Conservation (phyloP, 352 stramenopile genomes). For the Aphanomyces invadans region DNA sequence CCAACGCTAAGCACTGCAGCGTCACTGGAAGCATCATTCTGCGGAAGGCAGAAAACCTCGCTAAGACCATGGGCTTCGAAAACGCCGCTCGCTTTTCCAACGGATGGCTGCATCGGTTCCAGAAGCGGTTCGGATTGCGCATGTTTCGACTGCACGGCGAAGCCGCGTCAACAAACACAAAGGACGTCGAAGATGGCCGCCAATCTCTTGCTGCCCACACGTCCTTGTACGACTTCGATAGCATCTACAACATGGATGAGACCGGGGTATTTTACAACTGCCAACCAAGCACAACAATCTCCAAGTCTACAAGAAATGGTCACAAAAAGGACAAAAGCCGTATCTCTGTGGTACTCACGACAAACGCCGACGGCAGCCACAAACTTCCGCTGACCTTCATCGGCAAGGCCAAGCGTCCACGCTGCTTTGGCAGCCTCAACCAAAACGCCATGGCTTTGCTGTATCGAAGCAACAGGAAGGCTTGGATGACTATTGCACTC, state of each 20-base stretch:
- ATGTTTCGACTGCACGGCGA: constrained; percentile 11
- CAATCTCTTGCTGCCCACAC: not conserved
- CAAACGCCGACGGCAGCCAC: constrained; percentile 35
- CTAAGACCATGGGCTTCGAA: not conserved
- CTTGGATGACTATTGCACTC: constrained; percentile 32
- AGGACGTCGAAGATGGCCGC: not conserved
- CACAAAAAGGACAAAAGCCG: constrained; percentile 28
- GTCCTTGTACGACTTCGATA: not conserved
- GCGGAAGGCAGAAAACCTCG: not conserved
- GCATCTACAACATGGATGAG: constrained; percentile 14
- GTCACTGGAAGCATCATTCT: not conserved
- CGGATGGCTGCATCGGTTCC: constrained; percentile 7
- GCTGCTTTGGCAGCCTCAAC: constrained; percentile 27
- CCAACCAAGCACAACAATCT: constrained; percentile 11
- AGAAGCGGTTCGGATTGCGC: not conserved
- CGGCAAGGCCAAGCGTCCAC: constrained; percentile 30
- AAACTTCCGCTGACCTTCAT: constrained; percentile 33
- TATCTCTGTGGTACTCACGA: constrained; percentile 28
- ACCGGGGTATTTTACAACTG: constrained; percentile 4
- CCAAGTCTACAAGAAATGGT: constrained; percentile 25
- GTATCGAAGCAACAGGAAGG: constrained; percentile 30
- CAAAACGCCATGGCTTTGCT: constrained; percentile 19
- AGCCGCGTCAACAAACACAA: not conserved
- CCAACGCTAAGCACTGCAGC: not conserved
- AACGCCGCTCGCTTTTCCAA: not conserved